Base-by-base conservation (phyloP, 352 stramenopile genomes). In the Pythium coloratum region DNA sequence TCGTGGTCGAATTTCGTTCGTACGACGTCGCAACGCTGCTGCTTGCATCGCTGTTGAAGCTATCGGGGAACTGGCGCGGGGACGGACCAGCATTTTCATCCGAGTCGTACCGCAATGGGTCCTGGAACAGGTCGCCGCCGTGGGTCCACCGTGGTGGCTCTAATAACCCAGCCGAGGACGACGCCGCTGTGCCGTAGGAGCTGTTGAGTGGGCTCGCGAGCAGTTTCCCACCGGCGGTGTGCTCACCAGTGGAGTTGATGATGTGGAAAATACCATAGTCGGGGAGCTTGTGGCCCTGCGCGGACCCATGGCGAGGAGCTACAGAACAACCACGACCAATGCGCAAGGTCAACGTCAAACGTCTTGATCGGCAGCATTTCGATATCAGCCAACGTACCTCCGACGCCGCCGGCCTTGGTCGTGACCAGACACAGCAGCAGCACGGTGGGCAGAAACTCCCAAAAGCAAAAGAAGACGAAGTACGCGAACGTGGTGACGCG, bases 261-360 rank as follows among this genome's bases (percentile, higher is more conserved):
- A 95, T 89, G 72, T 95, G 85, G 62, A 95, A 95, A 70, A 95
- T 86, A 32, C 87, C 85, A 65, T 89, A 95, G 72, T 95, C 85
- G 6, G 87, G 87, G 36, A 95, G 68, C 60, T 91, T 91, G 18
- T 74, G 69, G 32, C 80, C 75, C 3, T 78, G 76, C 3, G 81
- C 69, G 20, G 81, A 70, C 16, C 75, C 80, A 66, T 90, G 86
- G 33, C 84, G 83, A 33, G 86, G 84, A 68, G 83, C 86, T 93
- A 70, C 34, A 16, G 20, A 56, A 20, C n/a, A 67, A 32, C 1
- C 46, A 3, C 1, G 33, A 42, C 20, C 34, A 67, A 26, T 66
- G n/a, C n/a, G 33, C 18, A 66, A 24, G 38, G 58, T 53, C 24
- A 72, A 64, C 2, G 10, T 40, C 34, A 40, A 9, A 40, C 12